phyloP scores from a whole-genome alignment of 2,329 filamentous ascomycete genomes.

The Penicillium sp. region DNA sequence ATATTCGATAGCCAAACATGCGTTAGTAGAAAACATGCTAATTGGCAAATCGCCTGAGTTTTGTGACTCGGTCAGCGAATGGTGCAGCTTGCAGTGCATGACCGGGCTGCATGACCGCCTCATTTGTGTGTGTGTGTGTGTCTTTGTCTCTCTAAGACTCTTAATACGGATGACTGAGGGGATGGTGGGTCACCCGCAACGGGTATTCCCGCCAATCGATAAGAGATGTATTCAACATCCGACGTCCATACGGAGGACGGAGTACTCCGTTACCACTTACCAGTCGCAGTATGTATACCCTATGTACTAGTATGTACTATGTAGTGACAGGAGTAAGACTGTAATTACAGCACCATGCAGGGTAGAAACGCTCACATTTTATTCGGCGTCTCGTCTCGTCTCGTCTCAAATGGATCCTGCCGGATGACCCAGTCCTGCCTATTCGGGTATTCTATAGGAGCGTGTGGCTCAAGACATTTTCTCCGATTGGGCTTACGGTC shows the following conservation, averaged over 20 bases:
- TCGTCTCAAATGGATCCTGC: background rate
- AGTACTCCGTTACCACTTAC: background rate
- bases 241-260: background rate
- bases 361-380: no score
- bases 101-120: conserved; percentile 14
- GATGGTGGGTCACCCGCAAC: background rate
- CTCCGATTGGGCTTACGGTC: conserved; percentile 1
- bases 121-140: background rate
- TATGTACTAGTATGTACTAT: no score
- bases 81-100: conserved; percentile 10
- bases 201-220: conserved; percentile 12
- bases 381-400: background rate
- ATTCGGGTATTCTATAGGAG: background rate
- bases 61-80: conserved; percentile 7
- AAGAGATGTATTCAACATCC: background rate
- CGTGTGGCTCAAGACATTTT: background rate
- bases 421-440: background rate
- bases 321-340: no score
- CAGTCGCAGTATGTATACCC: no score
- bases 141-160: background rate
- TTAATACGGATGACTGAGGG: background rate
- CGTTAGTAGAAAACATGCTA: background rate
- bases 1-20: no score
- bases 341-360: background rate
- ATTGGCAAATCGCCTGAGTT: conserved; percentile 1